Base-by-base conservation (phyloP, 179 eudicot genomes). In the Beta lomatogona region DNA sequence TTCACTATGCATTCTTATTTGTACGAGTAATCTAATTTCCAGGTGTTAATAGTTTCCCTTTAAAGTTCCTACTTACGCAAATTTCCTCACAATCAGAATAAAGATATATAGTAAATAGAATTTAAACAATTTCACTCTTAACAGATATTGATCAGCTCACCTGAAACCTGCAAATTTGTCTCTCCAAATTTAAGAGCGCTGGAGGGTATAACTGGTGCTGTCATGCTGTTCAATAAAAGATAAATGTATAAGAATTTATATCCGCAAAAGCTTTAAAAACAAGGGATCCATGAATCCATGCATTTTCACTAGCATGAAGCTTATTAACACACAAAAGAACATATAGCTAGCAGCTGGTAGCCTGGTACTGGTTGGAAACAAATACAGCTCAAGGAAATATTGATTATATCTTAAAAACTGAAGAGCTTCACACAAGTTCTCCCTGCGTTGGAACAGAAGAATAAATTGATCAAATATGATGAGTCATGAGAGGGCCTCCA, bases 131-230 rank as follows among this genome's bases (percentile, higher is more conserved):
- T 25, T 65, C 13, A 50, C 25, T n/a, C n/a, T 68, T 2, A 31
- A 54, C 73, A 61, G 63, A 48, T 64, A 72, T 79, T 46, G 59
- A 70, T 25, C 41, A 75, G 71, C 85, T 88, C 54, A 96, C 99
- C 96, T 83, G 98, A 76, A 79, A 96, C 93, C 84, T 91, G 88
- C 91, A 93, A 41, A 89, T 91, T 77, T 78, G 99, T 78, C 86
- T 94, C 99, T 76, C 99, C 99, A 78, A 11, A 85, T 80, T 88
- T 64, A 71, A 96, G 97, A 81, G 99, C 97, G 76, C 90, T 86
- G 44, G 86, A 53, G 65, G 98, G 92, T 84, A 95, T 94, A 66
- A 82, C 46, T 67, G 99, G 99, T 63, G 99, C 98, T 79, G 99
- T 95, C 99, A 94, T 95, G 79, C 94, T 91, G 89, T 80, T 41